Evolutionary conservation across 176 grass and related monocot genomes (phyloP).

Genomic region (bread wheat (Triticum aestivum)): DNA sequence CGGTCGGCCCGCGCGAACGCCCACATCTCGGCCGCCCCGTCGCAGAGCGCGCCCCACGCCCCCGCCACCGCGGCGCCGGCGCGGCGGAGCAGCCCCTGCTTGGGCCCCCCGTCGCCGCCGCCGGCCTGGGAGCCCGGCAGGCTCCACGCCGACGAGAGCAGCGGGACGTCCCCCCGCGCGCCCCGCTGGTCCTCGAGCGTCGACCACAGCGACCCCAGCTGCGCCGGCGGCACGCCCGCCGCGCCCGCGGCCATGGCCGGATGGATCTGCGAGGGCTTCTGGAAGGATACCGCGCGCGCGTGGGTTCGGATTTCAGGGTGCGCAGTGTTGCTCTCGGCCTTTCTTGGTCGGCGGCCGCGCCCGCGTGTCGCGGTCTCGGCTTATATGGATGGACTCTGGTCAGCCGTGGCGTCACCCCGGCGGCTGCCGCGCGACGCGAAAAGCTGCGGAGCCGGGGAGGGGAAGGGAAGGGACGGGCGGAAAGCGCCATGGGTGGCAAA

Average conservation of each 20-base stretch:
- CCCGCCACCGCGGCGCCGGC: neutral
- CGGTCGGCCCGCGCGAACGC: conserved; percentile 62
- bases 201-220: conserved; percentile 44
- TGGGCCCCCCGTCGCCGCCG: neutral
- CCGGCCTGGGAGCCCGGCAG: conserved; percentile 1
- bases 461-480: neutral
- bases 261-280: neutral
- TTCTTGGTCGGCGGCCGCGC: neutral
- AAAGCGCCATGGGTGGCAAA: neutral
- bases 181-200: conserved; percentile 55
- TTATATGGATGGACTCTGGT: neutral
- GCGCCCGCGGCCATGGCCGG: neutral
- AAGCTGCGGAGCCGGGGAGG: neutral
- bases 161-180: conserved; percentile 15
- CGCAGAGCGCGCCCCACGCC: conserved; percentile 7
- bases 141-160: conserved; percentile 39
- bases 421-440: neutral
- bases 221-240: conserved; percentile 11
- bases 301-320: neutral
- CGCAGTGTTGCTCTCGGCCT: neutral
- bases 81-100: conserved; percentile 25
- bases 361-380: neutral
- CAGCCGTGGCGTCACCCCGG: neutral
- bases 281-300: too few species aligned
- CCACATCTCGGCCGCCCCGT: conserved; percentile 35